Conservation (phyloP, 2,329 filamentous ascomycete species). For the Leptodontidium sp. region DNA sequence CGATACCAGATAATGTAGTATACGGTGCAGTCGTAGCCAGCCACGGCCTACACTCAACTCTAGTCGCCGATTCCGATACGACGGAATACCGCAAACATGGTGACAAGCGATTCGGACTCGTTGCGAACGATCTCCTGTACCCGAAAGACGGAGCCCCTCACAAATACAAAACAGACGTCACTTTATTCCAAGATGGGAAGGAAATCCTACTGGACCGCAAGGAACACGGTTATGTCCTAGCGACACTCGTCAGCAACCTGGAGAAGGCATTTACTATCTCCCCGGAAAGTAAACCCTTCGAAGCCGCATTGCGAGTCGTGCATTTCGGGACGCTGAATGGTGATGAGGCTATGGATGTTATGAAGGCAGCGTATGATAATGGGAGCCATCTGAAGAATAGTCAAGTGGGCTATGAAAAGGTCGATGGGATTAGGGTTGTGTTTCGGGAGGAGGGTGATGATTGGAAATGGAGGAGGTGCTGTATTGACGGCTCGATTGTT, state of each 20-base stretch:
- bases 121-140: conserved; percentile 77
- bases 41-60: conserved; percentile 87
- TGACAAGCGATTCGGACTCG: conserved; percentile 82
- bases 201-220: conserved; percentile 49
- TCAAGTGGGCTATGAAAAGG: conserved; percentile 75
- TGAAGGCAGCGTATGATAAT: conserved; percentile 69
- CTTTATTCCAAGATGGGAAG: conserved; percentile 42
- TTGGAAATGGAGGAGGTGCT: conserved; percentile 80
- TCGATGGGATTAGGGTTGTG: conserved; percentile 72
- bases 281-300: conserved; percentile 73
- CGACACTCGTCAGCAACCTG: conserved; percentile 79
- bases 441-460: conserved; percentile 75
- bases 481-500: conserved; percentile 91
- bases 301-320: conserved; percentile 75
- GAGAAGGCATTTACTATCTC: conserved; percentile 86
- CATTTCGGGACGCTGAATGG: conserved; percentile 75
- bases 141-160: conserved; percentile 58
- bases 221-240: conserved; percentile 79
- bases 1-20: conserved; percentile 48
- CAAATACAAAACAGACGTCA: conserved; percentile 62
- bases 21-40: conserved; percentile 86
- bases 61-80: conserved; percentile 93
- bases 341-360: conserved; percentile 76
- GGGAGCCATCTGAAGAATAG: conserved; percentile 63
- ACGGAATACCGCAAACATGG: conserved; percentile 80